phyloP scores from a whole-genome alignment of 2,329 filamentous ascomycete genomes.

The Elsinoe australis region DNA sequence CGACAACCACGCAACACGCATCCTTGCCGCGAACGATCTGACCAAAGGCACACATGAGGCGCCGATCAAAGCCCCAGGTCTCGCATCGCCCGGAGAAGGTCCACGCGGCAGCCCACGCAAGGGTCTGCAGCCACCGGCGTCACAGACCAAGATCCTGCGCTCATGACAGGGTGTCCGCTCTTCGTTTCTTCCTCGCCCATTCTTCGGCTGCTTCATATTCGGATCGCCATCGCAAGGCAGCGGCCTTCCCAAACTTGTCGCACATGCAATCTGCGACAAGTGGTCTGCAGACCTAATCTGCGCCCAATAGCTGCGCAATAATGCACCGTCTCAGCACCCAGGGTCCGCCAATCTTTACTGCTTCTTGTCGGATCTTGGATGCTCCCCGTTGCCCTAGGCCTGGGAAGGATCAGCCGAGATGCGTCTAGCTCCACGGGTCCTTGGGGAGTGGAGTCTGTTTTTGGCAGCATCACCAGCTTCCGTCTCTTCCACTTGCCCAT shows the following conservation, averaged over 20 bases:
- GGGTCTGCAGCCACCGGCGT: slow-evolving; percentile 14
- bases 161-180: slow-evolving; percentile 1
- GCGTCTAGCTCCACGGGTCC: neutral
- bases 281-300: neutral
- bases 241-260: slow-evolving; percentile 4
- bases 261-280: too few species aligned
- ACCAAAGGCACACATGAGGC: neutral
- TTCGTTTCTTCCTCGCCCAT: slow-evolving; percentile 2
- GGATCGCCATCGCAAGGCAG: too few species aligned
- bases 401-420: slow-evolving; percentile 12
- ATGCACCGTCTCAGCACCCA: too few species aligned
- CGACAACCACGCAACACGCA: slow-evolving; percentile 2
- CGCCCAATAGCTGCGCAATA: slow-evolving; percentile 5
- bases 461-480: neutral
- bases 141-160: neutral
- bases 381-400: neutral
- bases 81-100: slow-evolving; percentile 1
- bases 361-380: slow-evolving; percentile 15
- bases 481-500: neutral
- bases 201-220: neutral
- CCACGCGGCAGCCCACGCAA: slow-evolving; percentile 14
- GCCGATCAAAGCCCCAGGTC: slow-evolving; percentile 2
- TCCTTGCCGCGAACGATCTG: neutral
- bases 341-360: too few species aligned
- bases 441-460: slow-evolving; percentile 1